phyloP scores from a whole-genome alignment of 139 green algal genomes.

The Tetradesmus lagerheimii region DNA sequence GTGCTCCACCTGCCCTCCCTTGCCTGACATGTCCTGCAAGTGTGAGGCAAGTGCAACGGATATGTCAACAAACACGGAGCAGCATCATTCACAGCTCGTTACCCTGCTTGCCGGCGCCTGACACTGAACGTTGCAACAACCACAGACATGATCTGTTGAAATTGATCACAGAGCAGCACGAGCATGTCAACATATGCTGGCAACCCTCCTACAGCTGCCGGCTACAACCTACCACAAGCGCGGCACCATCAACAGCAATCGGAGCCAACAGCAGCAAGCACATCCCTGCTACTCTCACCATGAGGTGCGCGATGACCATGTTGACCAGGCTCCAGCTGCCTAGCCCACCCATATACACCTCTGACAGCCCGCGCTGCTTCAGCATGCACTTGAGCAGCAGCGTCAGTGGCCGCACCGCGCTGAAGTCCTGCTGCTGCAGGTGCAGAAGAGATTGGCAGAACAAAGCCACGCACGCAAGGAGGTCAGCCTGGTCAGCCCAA shows the following conservation, averaged over 20 bases:
- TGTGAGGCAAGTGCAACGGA: neutral
- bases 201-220: neutral
- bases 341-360: slow-evolving; percentile 36
- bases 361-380: slow-evolving; percentile 33
- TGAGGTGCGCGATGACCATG: slow-evolving; percentile 44
- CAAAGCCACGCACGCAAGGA: neutral
- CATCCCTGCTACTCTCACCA: neutral
- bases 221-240: too few relatives aligned
- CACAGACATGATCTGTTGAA: too few relatives aligned
- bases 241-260: neutral
- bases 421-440: slow-evolving; percentile 13
- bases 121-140: too few relatives aligned
- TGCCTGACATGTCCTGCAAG: slow-evolving; percentile 1
- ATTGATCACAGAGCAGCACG: neutral
- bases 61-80: too few relatives aligned
- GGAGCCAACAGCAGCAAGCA: neutral
- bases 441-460: neutral
- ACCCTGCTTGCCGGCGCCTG: too few relatives aligned
- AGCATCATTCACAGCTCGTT: too few relatives aligned
- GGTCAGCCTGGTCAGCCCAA: too few relatives aligned
- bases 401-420: slow-evolving; percentile 24
- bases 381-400: slow-evolving; percentile 41
- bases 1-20: neutral
- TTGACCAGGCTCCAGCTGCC: slow-evolving; percentile 44
- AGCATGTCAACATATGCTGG: neutral